Conservation (phyloP, 352 stramenopile species). For the Globisporangium cystogenes region DNA sequence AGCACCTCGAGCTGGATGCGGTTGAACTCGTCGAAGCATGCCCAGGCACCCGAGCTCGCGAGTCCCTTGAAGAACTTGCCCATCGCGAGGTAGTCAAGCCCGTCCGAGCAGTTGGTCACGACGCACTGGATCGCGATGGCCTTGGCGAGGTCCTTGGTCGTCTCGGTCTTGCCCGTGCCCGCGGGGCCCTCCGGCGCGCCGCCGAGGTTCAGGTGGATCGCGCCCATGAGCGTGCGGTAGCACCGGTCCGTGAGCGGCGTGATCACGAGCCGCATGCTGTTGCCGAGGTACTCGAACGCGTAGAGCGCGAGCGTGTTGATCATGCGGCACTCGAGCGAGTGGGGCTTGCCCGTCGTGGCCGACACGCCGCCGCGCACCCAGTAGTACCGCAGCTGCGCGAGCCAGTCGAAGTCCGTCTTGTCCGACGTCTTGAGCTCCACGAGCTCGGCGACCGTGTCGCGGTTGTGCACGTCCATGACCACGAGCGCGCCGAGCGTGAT, state of each 20-base stretch:
- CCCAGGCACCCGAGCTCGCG: slow-evolving; percentile 86
- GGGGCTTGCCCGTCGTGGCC: slow-evolving; percentile 84
- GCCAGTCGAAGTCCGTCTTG: slow-evolving; percentile 92
- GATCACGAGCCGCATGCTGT: slow-evolving; percentile 90
- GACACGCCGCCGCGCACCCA: slow-evolving; percentile 81
- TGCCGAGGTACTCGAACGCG: slow-evolving; percentile 91
- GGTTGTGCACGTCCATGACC: slow-evolving; percentile 95
- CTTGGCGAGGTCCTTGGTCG: slow-evolving; percentile 90
- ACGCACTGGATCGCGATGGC: slow-evolving; percentile 92
- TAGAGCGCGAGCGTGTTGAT: slow-evolving; percentile 92
- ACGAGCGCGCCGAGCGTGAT: slow-evolving; percentile 90
- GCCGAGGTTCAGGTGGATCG: slow-evolving; percentile 89
- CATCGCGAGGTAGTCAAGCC: slow-evolving; percentile 91
- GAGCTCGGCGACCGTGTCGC: slow-evolving; percentile 91
- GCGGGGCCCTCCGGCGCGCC: slow-evolving; percentile 87
- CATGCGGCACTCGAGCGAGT: slow-evolving; percentile 86
- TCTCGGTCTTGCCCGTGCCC: slow-evolving; percentile 91
- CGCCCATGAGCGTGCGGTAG: slow-evolving; percentile 90
- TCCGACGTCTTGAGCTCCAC: slow-evolving; percentile 70
- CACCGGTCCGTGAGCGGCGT: slow-evolving; percentile 90
- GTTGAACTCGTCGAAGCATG: slow-evolving; percentile 93
- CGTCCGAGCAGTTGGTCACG: slow-evolving; percentile 90
- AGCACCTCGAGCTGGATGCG: slow-evolving; percentile 91
- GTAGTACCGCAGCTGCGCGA: slow-evolving; percentile 92
- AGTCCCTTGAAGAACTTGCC: slow-evolving; percentile 94